A percentile compares a stretch with the other conserved stretches of the same genome.
Conservation (phyloP, 352 stramenopile genomes). For the Elongisporangium anandrum region DNA sequence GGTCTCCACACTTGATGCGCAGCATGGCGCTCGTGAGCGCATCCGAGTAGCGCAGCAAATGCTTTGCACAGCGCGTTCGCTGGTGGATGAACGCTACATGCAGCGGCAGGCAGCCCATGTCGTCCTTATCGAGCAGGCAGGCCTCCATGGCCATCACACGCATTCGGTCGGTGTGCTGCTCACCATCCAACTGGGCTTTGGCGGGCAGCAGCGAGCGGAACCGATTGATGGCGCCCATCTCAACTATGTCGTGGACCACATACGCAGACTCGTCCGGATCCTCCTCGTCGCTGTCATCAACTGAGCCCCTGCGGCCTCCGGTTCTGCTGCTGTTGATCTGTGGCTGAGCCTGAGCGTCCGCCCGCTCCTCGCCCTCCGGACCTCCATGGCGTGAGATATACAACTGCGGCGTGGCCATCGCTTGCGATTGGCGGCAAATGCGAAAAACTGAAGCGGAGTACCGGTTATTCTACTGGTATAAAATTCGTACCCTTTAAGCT, state of each 20-base stretch:
- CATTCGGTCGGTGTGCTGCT: slow-evolving; percentile 14
- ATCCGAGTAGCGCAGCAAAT: slow-evolving; percentile 60
- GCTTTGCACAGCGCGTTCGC: slow-evolving; percentile 25
- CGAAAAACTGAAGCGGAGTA: not conserved
- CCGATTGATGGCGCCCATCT: slow-evolving; percentile 43
- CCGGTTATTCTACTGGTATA: not conserved
- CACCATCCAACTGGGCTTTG: slow-evolving; percentile 1
- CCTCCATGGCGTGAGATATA: not conserved
- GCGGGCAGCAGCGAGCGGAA: slow-evolving; percentile 46
- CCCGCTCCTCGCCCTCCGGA: not conserved
- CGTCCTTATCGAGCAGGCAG: slow-evolving; percentile 71
- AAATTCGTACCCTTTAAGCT: too few species aligned
- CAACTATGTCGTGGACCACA: slow-evolving; percentile 53
- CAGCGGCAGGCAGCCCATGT: slow-evolving; percentile 79
- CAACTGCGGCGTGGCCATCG: not conserved
- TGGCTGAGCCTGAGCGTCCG: not conserved
- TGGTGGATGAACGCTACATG: slow-evolving; percentile 71
- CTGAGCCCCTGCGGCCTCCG: not conserved
- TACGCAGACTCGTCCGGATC: slow-evolving; percentile 32
- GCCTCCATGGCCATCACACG: slow-evolving; percentile 47
- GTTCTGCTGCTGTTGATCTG: not conserved
- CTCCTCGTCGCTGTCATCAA: slow-evolving; percentile 19
- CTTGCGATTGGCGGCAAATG: slow-evolving; percentile 1
- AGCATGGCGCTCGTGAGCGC: slow-evolving; percentile 65
- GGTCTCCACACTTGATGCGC: slow-evolving; percentile 54